phyloP scores from a whole-genome alignment of 768 basidiomycete species.

The Nidularia pulvinata region DNA sequence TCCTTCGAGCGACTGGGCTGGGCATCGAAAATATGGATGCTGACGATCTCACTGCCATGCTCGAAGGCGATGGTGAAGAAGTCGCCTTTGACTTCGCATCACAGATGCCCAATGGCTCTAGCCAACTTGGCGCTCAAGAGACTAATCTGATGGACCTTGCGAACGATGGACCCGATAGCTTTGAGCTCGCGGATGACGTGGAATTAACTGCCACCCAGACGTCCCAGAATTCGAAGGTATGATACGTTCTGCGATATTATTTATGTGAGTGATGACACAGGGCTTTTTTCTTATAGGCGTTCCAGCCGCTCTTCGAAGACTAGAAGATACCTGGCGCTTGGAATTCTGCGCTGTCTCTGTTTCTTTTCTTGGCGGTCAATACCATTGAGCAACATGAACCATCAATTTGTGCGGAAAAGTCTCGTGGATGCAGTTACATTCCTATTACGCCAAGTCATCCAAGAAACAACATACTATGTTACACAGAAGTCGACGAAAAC shows the following conservation, averaged over 20 bases:
- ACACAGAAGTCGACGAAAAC: background rate
- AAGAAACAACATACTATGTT: background rate
- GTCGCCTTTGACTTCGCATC: constrained; percentile 35
- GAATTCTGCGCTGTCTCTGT: background rate
- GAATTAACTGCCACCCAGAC: constrained; percentile 40
- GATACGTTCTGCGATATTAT: background rate
- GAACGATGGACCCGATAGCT: constrained; percentile 21
- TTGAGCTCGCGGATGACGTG: constrained; percentile 31
- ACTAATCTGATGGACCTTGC: constrained; percentile 13
- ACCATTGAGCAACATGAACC: too few relatives aligned
- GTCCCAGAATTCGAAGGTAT: constrained; percentile 28
- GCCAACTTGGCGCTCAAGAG: background rate
- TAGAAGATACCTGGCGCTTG: constrained; percentile 10
- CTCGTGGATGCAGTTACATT: background rate
- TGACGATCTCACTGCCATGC: constrained; percentile 58
- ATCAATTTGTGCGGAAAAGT: too few relatives aligned
- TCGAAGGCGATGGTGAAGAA: constrained; percentile 62
- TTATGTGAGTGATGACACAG: background rate
- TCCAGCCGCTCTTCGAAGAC: constrained; percentile 54
- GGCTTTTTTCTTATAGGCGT: constrained; percentile 23
- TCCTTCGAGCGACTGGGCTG: constrained; percentile 59
- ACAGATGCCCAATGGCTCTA: constrained; percentile 9
- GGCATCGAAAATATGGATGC: constrained; percentile 67
- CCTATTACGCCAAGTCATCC: background rate
- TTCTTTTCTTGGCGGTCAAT: too few relatives aligned